phyloP scores from a whole-genome alignment of 305 asterid genomes.

The Rubia balearica region DNA sequence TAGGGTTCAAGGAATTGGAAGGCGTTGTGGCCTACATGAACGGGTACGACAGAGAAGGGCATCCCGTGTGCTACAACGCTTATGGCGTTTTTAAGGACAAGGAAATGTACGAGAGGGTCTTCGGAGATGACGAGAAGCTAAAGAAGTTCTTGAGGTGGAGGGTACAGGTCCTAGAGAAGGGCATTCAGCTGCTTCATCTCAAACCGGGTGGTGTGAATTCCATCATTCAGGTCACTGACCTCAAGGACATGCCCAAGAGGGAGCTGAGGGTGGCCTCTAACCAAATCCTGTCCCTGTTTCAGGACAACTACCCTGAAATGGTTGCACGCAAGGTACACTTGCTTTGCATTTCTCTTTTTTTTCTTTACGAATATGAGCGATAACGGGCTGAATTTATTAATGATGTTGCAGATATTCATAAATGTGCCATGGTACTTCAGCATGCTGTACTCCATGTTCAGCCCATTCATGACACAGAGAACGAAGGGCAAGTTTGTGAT shows the following conservation, averaged over 20 bases:
- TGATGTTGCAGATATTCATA: conserved; percentile 55
- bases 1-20: conserved; percentile 73
- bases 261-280: conserved; percentile 84
- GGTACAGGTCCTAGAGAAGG: conserved; percentile 79
- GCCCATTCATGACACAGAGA: conserved; percentile 90
- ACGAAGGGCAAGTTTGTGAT: conserved; percentile 94
- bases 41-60: conserved; percentile 52
- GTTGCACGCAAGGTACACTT: conserved; percentile 77
- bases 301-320: conserved; percentile 98
- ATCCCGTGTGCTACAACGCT: conserved; percentile 82
- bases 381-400: background rate
- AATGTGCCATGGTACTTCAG: conserved; percentile 97
- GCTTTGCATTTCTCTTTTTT: background rate
- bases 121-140: conserved; percentile 73
- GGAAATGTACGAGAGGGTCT: conserved; percentile 52
- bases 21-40: conserved; percentile 84
- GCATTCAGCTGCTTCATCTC: conserved; percentile 54
- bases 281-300: conserved; percentile 79
- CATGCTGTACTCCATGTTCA: conserved; percentile 82
- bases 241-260: conserved; percentile 91
- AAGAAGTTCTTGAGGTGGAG: conserved; percentile 78
- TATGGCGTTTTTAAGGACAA: conserved; percentile 69
- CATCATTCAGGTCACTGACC: conserved; percentile 85
- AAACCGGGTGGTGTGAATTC: conserved; percentile 89
- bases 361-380: background rate